Conservation (phyloP, 2,329 filamentous ascomycete species). For the Aureobasidium sp. region DNA sequence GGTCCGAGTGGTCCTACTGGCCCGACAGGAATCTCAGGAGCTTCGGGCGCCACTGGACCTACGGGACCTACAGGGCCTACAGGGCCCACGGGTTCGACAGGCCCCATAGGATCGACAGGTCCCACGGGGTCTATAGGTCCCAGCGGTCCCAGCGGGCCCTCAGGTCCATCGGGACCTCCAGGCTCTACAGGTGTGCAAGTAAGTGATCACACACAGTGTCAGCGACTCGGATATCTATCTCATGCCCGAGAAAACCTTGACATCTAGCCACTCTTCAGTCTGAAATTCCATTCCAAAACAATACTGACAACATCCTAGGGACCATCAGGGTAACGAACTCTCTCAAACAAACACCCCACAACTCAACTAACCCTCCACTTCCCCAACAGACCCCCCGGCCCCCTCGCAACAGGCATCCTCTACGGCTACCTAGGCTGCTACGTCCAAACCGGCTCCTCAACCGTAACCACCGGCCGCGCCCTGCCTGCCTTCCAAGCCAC, state of each 20-base stretch:
- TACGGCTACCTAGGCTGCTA: constrained; percentile 28
- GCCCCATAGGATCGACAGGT: constrained; percentile 8
- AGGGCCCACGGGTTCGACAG: constrained; percentile 16
- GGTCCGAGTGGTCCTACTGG: background rate
- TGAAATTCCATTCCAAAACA: background rate
- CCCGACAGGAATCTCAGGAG: background rate
- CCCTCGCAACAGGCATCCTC: constrained; percentile 15
- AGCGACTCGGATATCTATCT: background rate
- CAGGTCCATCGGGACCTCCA: constrained; percentile 8
- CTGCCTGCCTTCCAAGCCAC: constrained; percentile 21
- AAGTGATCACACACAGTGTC: background rate
- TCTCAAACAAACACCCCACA: no score
- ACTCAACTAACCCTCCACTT: background rate
- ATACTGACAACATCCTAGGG: background rate
- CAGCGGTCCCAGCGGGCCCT: constrained; percentile 14
- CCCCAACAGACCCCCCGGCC: constrained; percentile 1
- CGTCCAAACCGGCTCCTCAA: constrained; percentile 22
- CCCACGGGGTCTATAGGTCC: background rate
- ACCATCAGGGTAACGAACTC: constrained; percentile 5
- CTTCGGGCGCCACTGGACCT: background rate
- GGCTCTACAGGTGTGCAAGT: constrained; percentile 10
- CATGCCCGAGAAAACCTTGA: no score
- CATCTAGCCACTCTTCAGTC: no score
- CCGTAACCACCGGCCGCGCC: constrained; percentile 21
- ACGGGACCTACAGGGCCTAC: constrained; percentile 3